Base-by-base conservation (phyloP, 805 yeast genomes). In the Ogataea ganodermae region DNA sequence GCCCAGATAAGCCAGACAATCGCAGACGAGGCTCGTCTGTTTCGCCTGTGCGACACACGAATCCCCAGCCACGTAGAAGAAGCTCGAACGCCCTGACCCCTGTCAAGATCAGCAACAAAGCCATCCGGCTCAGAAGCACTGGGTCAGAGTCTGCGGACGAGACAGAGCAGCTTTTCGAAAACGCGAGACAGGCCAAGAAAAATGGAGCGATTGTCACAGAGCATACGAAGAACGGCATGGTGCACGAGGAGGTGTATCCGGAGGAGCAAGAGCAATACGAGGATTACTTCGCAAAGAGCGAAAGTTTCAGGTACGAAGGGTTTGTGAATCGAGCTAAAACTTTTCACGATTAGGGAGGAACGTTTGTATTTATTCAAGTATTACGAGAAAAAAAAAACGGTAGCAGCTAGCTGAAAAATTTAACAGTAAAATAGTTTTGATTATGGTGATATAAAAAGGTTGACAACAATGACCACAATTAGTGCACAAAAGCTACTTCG, bases 271-370 rank as follows among this genome's bases (percentile, higher is more conserved):
- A 32, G 38, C 17, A 35, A 22, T 26, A 20, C 8, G 44, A 43
- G 22, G 45, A 43, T 4, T 42, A 44, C 32, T 24, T 42, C n/a
- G 13, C 13, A 1, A 28, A 42, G 16, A 47, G 51, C 23, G 51
- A 50, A 16, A 50, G 54, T 18, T 50, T 50, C 32, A 36, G 42
- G 22, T 53, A 53, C 46, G 55, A 48, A 33, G 52, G 53, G 6
- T 54, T 54, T 24, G 58, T 54, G 22, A 49, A 41, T 26, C 39
- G 58, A 20, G 57, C 57, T 2, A 39, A 44, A 13, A 39, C 48
- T n/a, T 50, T 44, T 31, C 22, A 39, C n/a, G 39, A 30, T 18
- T 37, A 33, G 21, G 6, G 39, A n/a, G 27, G 21, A 22, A n/a
- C 8, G 28, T 17, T 22, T 16, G 28, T 36, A 39, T 35, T 35